phyloP scores from a whole-genome alignment of 345 rosid genomes.

The Citrus australasica region DNA sequence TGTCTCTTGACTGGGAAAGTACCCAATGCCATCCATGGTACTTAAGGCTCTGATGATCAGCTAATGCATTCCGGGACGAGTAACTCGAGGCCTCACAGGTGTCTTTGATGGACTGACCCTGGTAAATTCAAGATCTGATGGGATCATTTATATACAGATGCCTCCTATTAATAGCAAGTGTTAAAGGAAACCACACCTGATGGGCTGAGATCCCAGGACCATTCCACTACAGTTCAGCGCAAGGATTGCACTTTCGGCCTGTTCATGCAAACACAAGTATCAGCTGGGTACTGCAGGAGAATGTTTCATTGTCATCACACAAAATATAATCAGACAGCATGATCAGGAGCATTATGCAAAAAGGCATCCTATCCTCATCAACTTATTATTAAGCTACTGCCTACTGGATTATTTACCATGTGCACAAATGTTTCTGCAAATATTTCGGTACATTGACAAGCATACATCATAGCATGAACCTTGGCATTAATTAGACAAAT shows the following conservation, averaged over 20 bases:
- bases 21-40: slow-evolving; percentile 29
- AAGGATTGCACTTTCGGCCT: slow-evolving; percentile 80
- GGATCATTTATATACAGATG: not conserved
- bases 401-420: not conserved
- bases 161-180: not conserved
- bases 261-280: slow-evolving; percentile 19
- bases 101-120: slow-evolving; percentile 92
- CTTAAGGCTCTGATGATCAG: slow-evolving; percentile 13
- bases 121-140: not conserved
- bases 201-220: slow-evolving; percentile 64
- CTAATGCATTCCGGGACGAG: slow-evolving; percentile 40
- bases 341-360: not conserved
- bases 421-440: not conserved
- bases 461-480: not conserved
- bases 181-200: slow-evolving; percentile 41
- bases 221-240: slow-evolving; percentile 80
- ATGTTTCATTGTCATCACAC: not conserved
- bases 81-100: slow-evolving; percentile 73
- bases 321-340: not conserved
- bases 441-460: not conserved
- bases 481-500: not conserved
- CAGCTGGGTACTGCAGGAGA: not conserved
- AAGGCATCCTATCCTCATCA: not conserved
- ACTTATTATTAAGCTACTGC: not conserved
- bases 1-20: slow-evolving; percentile 22